A percentile compares a stretch with the other conserved stretches of the same genome.
These are phyloP conservation scores for Volutella citrinella DNA, from an alignment of 2,329 filamentous ascomycete genomes.

Conservation along the genomic window DNA sequence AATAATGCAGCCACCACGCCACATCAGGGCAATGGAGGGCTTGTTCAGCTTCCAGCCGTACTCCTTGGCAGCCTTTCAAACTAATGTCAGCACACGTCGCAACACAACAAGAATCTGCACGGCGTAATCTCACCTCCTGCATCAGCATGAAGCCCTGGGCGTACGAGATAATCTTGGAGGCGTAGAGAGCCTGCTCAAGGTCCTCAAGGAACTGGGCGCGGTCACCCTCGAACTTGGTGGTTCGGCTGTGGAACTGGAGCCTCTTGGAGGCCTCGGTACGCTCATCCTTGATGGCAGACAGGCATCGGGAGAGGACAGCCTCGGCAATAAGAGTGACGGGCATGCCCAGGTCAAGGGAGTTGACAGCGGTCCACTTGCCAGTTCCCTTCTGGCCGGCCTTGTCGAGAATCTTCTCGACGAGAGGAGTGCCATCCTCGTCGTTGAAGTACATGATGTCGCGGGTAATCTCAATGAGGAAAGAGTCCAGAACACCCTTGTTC, in stretches of 20 bases:
- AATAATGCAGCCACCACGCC: conserved; percentile 99
- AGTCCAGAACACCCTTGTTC: conserved; percentile 98
- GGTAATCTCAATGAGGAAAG: conserved; percentile 99
- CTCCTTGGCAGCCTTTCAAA: conserved; percentile 78
- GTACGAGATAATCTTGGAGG: conserved; percentile 99
- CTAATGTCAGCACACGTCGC: conserved; percentile 7
- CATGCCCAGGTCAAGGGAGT: conserved; percentile 97
- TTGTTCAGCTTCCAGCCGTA: conserved; percentile 99
- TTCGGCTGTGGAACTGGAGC: conserved; percentile 73
- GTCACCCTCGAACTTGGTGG: conserved; percentile 78
- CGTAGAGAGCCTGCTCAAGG: conserved; percentile 97
- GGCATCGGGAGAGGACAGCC: conserved; percentile 90
- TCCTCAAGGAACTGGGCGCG: conserved; percentile 92
- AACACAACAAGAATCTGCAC: no score
- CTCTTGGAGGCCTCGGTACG: conserved; percentile 76
- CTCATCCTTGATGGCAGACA: conserved; percentile 93
- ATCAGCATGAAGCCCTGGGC: conserved; percentile 99
- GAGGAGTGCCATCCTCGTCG: conserved; percentile 84
- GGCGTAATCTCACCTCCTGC: conserved; percentile 84
- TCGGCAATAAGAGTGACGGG: conserved; percentile 97
- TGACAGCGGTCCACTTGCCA: conserved; percentile 99
- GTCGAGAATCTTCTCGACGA: conserved; percentile 99
- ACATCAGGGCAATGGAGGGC: conserved; percentile 99
- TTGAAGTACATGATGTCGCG: conserved; percentile 98
- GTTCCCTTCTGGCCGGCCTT: conserved; percentile 99